phyloP scores from a whole-genome alignment of 1,139 yeast genomes.

The Kodamaea derodonti region DNA sequence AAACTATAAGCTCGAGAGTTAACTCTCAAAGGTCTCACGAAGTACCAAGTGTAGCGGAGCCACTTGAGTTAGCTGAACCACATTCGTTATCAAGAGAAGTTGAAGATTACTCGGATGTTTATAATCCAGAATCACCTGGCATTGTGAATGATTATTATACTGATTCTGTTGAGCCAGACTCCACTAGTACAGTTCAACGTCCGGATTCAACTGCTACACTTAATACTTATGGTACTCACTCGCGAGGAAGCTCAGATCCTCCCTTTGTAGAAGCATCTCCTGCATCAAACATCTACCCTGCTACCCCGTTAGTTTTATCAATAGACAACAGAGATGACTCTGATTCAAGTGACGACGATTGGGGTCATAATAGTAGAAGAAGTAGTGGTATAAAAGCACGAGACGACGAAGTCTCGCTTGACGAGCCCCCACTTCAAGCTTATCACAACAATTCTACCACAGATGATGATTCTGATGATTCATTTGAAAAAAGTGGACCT shows the following conservation, averaged over 20 bases:
- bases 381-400: too few species aligned
- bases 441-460: background rate
- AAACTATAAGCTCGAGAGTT: background rate
- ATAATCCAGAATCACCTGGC: background rate
- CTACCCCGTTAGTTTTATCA: conserved; percentile 23
- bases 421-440: background rate
- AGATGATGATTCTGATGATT: background rate
- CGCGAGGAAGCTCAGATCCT: too few species aligned
- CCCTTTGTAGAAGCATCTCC: conserved; percentile 4
- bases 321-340: conserved; percentile 18
- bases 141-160: background rate
- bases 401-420: conserved; percentile 7
- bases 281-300: conserved; percentile 3
- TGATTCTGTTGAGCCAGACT: background rate
- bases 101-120: background rate
- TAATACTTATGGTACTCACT: too few species aligned
- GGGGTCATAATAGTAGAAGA: conserved; percentile 17
- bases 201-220: background rate
- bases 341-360: conserved; percentile 20
- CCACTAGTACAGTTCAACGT: background rate
- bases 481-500: conserved; percentile 3
- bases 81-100: background rate
- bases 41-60: too few species aligned
- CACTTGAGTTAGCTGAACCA: background rate
- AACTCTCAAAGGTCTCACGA: too few species aligned